Percentiles rank a stretch among this genome's conserved stretches.
Conservation (phyloP, 1,284 basidiomycete species). For the Trametes pubescens region DNA sequence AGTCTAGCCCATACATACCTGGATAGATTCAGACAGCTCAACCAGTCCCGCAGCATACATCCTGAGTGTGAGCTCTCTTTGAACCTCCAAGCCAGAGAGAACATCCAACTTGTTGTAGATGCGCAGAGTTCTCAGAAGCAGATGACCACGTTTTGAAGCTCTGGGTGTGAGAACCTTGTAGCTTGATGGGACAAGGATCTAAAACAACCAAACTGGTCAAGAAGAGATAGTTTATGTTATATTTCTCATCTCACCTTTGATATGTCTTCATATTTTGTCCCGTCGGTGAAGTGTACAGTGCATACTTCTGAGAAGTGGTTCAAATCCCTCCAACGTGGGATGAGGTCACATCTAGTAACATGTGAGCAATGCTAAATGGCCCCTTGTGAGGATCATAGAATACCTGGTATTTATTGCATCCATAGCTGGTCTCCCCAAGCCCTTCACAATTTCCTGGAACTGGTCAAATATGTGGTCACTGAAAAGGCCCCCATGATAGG, state of each 20-base stretch:
- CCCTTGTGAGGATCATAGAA: no score
- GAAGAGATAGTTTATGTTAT: no score
- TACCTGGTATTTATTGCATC: not conserved
- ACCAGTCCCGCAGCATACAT: not conserved
- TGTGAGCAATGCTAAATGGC: no score
- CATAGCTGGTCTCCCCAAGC: conserved; percentile 15
- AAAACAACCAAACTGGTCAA: no score
- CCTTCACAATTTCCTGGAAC: conserved; percentile 34
- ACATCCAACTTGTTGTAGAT: conserved; percentile 32
- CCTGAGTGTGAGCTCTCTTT: conserved; percentile 30
- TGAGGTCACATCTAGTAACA: conserved; percentile 14
- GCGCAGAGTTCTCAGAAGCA: conserved; percentile 29
- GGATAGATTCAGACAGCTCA: not conserved
- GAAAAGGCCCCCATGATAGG: conserved; percentile 44
- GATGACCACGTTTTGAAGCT: conserved; percentile 11
- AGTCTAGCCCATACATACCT: not conserved
- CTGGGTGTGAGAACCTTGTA: conserved; percentile 18
- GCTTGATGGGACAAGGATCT: not conserved
- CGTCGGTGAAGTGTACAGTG: conserved; percentile 46
- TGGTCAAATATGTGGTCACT: conserved; percentile 42
- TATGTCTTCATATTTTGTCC: conserved; percentile 48
- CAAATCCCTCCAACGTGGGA: conserved; percentile 47
- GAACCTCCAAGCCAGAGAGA: conserved; percentile 32
- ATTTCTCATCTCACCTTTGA: conserved; percentile 42
- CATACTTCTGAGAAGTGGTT: conserved; percentile 47